Percentiles rank a stretch among this genome's conserved stretches.
These are phyloP conservation scores for Akanthomyces dipterigenus DNA, from an alignment of 2,329 filamentous ascomycete species.

Conservation along the genomic window DNA sequence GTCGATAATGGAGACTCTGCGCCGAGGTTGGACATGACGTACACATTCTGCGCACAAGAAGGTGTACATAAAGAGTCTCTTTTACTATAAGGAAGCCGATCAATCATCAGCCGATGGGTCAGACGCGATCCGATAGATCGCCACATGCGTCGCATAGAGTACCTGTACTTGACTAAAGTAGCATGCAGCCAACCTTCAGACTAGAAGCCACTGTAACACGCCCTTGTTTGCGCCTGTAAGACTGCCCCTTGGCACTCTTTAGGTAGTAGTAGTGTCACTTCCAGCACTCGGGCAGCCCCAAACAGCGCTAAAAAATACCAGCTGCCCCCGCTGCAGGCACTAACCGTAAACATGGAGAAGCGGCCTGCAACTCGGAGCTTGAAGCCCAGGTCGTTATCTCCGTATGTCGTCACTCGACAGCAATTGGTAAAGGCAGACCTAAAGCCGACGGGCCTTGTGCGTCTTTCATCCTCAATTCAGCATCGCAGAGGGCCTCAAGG, in stretches of 20 bases:
- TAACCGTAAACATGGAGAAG: background rate
- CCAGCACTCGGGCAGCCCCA: background rate
- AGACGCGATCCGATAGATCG: no score
- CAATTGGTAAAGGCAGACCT: background rate
- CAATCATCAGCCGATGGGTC: no score
- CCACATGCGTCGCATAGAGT: no score
- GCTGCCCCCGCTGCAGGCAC: background rate
- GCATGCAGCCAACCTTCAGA: no score
- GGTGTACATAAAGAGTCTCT: no score
- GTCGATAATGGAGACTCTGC: no score
- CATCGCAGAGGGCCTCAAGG: background rate
- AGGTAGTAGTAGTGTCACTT: background rate
- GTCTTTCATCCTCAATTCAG: background rate
- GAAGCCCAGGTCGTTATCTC: slow-evolving; percentile 7
- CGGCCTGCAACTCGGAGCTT: background rate
- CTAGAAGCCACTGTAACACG: no score
- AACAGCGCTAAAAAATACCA: background rate
- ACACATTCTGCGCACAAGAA: no score
- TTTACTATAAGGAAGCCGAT: no score
- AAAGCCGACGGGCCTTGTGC: background rate
- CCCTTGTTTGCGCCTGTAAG: no score
- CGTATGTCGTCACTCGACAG: slow-evolving; percentile 11
- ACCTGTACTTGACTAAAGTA: no score
- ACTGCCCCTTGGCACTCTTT: background rate
- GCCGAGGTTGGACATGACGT: no score